Evolutionary conservation across 2,329 filamentous ascomycete genomes (phyloP), one percentile per base, ranked within the genome.

Genomic region (Diaporthe destruens): DNA sequence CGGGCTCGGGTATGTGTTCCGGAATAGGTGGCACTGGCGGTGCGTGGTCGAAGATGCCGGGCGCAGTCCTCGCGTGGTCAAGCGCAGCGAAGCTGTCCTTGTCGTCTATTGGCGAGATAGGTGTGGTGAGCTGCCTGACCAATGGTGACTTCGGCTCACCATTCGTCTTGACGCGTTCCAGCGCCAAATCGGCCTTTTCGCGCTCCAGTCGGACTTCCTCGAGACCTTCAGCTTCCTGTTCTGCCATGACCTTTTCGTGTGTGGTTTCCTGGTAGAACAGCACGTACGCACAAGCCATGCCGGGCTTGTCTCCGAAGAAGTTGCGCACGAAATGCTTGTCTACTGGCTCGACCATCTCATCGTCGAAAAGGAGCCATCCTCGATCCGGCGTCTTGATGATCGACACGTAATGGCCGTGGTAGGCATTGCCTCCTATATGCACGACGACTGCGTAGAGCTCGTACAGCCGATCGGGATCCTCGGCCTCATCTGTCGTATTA

Each of bases 281-380:
- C 20, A 99, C 95, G 79, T 99, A 99, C 39, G 96, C 96, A 78
- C 95, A 98, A 12, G 96, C 96, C 81, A 97, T 90, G 3, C 94
- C 95, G 0, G 93, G 92, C 79, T 93, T 94, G 80, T 98, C 96
- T 20, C 96, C 96, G 78, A 99, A 99, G 83, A 99, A 99, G 81
- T 98, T 98, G 76, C 93, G 90, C 49, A 99, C 96, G 79, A 97
- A 99, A 80, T 93, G 92, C 82, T 98, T 98, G 81, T 98, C 95
- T 6, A 99, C 96, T 0, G 96, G 96, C 81, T 99, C 96, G 6
- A 99, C 96, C 90, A 98, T 95, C 83, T 99, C 96, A 78, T 99
- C 96, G 77, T 99, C 96, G 77, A 99, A 99, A 7, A 99, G 85
- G 54, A 99, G 85, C 96, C 96, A 99, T 36, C 96, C 96, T 69